A percentile compares a stretch with the other conserved stretches of the same genome.
phyloP scores from a whole-genome alignment of 1,284 basidiomycete species.

The Fistulinella cinereoalba region DNA sequence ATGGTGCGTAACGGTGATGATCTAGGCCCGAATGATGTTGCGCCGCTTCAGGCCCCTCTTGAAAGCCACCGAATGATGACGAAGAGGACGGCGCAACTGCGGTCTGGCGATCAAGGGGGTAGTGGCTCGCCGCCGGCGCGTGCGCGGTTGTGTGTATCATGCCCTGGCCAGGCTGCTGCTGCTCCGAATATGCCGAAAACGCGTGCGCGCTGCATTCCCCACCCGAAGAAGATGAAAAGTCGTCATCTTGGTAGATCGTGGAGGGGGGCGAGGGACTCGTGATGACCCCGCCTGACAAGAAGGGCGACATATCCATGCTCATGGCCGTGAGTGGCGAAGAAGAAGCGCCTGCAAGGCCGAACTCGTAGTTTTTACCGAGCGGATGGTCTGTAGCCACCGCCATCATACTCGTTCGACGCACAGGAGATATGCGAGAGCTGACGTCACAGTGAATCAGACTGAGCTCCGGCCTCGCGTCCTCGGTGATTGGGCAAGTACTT shows the following conservation, averaged over 20 bases:
- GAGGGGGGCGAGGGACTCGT: constrained; percentile 24
- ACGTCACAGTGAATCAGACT: constrained; percentile 23
- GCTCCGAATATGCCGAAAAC: constrained; percentile 19
- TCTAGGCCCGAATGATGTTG: constrained; percentile 21
- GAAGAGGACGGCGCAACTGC: constrained; percentile 18
- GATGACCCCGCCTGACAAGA: constrained; percentile 15
- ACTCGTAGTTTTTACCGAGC: constrained; percentile 8
- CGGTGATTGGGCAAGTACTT: constrained; percentile 17
- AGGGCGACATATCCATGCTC: constrained; percentile 13
- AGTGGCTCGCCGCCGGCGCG: constrained; percentile 14
- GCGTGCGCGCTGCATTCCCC: constrained; percentile 11
- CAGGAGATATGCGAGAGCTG: constrained; percentile 15
- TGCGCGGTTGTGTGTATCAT: constrained; percentile 17
- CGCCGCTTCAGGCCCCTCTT: constrained; percentile 13
- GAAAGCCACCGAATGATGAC: constrained; percentile 14
- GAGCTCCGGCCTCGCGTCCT: constrained; percentile 26
- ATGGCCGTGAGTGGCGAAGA: constrained; percentile 17
- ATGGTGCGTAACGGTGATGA: constrained; percentile 24
- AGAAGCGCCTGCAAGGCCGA: constrained; percentile 6
- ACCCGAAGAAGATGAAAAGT: too few relatives aligned
- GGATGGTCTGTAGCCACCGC: constrained; percentile 15
- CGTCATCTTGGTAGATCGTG: constrained; percentile 27
- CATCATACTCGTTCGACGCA: constrained; percentile 17
- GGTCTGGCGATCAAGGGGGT: constrained; percentile 17
- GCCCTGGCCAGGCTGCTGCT: constrained; percentile 1